Conservation (phyloP, 2,329 filamentous ascomycete genomes). For the Sporothrix mexicana region DNA sequence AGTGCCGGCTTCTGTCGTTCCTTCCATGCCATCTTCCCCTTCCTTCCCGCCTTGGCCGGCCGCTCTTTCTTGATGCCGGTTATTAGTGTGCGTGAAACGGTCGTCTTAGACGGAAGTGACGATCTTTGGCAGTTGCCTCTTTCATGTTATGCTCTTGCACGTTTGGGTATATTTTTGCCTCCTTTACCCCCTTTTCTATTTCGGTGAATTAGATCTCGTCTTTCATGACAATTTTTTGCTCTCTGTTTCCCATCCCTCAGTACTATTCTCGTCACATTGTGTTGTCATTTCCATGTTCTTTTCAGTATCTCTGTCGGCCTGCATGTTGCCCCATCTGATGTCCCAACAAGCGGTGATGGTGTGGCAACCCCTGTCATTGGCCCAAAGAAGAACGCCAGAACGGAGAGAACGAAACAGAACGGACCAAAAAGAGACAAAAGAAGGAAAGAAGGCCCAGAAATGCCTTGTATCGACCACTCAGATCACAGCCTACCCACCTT, state of each 20-base stretch:
- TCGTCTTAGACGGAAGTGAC: neutral
- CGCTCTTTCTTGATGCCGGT: constrained; percentile 14
- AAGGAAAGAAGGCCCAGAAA: neutral
- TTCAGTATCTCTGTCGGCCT: too few species aligned
- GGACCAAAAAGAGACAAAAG: neutral
- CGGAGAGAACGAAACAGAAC: neutral
- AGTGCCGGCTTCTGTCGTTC: constrained; percentile 16
- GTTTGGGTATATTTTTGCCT: neutral
- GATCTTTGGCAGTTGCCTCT: constrained; percentile 1
- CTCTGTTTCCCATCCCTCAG: neutral
- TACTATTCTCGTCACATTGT: neutral
- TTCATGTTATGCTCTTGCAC: too few species aligned
- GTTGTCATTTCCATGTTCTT: neutral
- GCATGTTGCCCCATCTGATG: neutral
- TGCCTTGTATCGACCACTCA: constrained; percentile 29
- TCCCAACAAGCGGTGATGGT: constrained; percentile 33
- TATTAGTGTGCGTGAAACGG: constrained; percentile 11
- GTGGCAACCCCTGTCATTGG: constrained; percentile 23
- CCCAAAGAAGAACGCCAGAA: constrained; percentile 13
- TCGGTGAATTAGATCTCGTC: neutral
- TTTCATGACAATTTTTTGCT: neutral
- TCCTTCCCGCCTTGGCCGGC: constrained; percentile 16
- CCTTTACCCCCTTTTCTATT: neutral
- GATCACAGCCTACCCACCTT: constrained; percentile 1
- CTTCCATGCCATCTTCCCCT: constrained; percentile 15